Percentiles rank a stretch among this genome's conserved stretches.
Evolutionary conservation across 2,329 filamentous ascomycete species (phyloP).

Genomic region (Lachnellula arida): DNA sequence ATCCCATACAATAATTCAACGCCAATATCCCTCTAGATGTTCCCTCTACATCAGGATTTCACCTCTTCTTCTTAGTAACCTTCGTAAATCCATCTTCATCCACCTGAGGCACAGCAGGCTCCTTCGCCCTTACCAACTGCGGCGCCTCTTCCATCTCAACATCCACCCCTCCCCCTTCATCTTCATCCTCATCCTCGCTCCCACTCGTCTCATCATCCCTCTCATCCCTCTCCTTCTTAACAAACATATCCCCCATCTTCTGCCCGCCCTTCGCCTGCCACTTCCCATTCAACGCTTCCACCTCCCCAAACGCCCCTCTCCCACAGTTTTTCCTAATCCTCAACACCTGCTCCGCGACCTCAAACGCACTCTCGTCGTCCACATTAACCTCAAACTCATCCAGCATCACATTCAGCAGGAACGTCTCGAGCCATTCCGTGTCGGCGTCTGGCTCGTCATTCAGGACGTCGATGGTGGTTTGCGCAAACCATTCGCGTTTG

Average conservation of each 20-base stretch:
- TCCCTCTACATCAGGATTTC: constrained; percentile 3
- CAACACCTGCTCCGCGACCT: constrained; percentile 70
- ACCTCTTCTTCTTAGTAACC: constrained; percentile 61
- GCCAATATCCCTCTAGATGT: neutral
- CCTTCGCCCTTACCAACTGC: constrained; percentile 49
- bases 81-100: constrained; percentile 80
- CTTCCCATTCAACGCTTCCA: constrained; percentile 57
- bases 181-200: constrained; percentile 49
- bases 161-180: constrained; percentile 50
- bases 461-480: constrained; percentile 79
- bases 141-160: constrained; percentile 68
- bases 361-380: constrained; percentile 78
- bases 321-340: constrained; percentile 59
- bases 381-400: constrained; percentile 93
- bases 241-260: constrained; percentile 47
- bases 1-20: neutral
- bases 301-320: constrained; percentile 60
- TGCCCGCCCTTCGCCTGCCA: constrained; percentile 59
- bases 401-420: constrained; percentile 82
- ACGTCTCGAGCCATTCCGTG: constrained; percentile 69
- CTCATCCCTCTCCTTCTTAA: constrained; percentile 45
- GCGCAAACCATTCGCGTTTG: constrained; percentile 96
- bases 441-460: constrained; percentile 52
- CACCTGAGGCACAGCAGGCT: constrained; percentile 65
- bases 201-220: constrained; percentile 49